Percentiles rank a stretch among this genome's conserved stretches.
Evolutionary conservation across 495 filamentous ascomycete species (phyloP).

Genomic region (Aspergillus conjunctus): DNA sequence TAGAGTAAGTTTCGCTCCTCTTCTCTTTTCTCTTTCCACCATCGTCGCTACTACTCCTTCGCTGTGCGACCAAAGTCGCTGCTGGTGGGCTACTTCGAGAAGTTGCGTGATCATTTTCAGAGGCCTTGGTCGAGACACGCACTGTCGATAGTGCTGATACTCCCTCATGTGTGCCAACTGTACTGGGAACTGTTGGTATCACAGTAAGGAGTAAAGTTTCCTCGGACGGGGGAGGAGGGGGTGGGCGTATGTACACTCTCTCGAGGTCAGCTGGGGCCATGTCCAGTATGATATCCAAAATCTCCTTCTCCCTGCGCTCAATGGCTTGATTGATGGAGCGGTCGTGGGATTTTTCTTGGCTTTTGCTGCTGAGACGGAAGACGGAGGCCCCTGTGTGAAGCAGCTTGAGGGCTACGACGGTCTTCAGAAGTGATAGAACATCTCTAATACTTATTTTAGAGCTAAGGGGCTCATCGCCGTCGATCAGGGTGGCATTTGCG

Average conservation of each 20-base stretch:
- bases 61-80: neutral
- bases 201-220: too few relatives aligned
- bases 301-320: conserved; percentile 21
- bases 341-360: conserved; percentile 3
- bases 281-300: conserved; percentile 19
- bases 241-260: neutral
- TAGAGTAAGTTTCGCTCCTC: neutral
- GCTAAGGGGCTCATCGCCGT: neutral
- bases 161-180: neutral
- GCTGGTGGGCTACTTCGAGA: neutral
- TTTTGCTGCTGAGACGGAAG: conserved; percentile 1
- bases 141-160: neutral
- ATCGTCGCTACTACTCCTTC: neutral
- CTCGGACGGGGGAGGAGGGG: too few relatives aligned
- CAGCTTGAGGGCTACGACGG: conserved; percentile 17
- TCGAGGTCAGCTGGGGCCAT: conserved; percentile 14
- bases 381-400: conserved; percentile 17
- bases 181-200: neutral
- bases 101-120: neutral
- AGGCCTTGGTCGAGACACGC: neutral
- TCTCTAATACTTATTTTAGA: conserved; percentile 4
- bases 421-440: conserved; percentile 9
- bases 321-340: conserved; percentile 16
- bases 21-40: neutral
- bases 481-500: neutral